Percentiles rank a stretch among this genome's conserved stretches.
phyloP scores from a whole-genome alignment of 441 rosid genomes.

The Kokia cookei region DNA sequence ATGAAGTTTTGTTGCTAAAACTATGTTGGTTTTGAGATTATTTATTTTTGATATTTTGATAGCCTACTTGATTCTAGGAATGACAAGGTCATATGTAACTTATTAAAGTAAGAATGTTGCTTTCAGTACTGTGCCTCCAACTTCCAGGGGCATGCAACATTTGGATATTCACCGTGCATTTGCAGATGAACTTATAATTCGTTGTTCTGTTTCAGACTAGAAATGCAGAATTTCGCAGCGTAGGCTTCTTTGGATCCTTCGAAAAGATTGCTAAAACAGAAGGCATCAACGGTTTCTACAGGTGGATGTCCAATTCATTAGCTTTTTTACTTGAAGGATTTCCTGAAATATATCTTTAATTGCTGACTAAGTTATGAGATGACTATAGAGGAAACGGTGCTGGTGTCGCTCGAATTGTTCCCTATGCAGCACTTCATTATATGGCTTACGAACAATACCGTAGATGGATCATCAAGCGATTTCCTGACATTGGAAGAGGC shows the following conservation, averaged over 20 bases:
- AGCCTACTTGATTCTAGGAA: neutral
- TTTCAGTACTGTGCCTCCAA: neutral
- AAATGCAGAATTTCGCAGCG: conserved; percentile 66
- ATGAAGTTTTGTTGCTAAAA: neutral
- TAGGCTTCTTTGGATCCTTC: conserved; percentile 62
- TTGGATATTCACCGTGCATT: neutral
- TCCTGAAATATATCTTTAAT: neutral
- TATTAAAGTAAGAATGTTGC: neutral
- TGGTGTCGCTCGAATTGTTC: conserved; percentile 85
- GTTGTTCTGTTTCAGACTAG: conserved; percentile 53
- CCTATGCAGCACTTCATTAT: conserved; percentile 90
- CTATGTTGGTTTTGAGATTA: neutral
- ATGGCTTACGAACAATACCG: conserved; percentile 92
- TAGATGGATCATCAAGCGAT: conserved; percentile 68
- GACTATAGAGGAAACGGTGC: conserved; percentile 78
- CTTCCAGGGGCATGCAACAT: neutral
- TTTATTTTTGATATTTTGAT: neutral
- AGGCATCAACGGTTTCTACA: conserved; percentile 82
- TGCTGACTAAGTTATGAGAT: conserved; percentile 9
- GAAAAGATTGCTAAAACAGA: conserved; percentile 72
- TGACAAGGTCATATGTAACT: neutral
- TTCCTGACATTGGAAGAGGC: conserved; percentile 64
- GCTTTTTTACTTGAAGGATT: conserved; percentile 2
- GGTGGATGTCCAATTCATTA: conserved; percentile 35
- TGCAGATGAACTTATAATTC: conserved; percentile 11